Evolutionary conservation across 179 eudicot genomes (phyloP).

Genomic region (Silene coronaria): DNA sequence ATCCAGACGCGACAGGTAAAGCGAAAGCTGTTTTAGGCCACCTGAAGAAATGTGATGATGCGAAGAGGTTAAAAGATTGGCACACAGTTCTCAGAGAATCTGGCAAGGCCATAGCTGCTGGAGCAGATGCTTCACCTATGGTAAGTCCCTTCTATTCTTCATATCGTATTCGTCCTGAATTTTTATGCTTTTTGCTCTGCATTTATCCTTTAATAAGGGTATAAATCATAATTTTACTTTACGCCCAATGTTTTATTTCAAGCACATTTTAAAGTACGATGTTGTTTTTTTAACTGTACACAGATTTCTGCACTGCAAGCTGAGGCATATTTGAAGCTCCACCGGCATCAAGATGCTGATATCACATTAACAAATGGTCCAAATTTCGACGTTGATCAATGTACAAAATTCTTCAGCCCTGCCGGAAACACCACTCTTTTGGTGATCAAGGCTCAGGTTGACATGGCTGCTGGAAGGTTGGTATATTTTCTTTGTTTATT

Average conservation of each 20-base stretch:
- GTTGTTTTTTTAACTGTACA: conserved; percentile 6
- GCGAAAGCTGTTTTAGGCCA: conserved; percentile 41
- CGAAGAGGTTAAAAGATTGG: conserved; percentile 55
- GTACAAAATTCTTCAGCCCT: conserved; percentile 68
- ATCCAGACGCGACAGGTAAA: conserved; percentile 34
- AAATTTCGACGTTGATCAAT: conserved; percentile 49
- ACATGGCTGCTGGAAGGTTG: conserved; percentile 79
- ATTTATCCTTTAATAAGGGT: neutral
- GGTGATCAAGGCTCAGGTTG: conserved; percentile 68
- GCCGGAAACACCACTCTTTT: conserved; percentile 44
- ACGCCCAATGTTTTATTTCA: neutral
- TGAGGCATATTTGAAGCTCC: conserved; percentile 69
- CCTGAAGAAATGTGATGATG: conserved; percentile 45
- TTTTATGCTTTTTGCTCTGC: neutral
- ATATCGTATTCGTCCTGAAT: neutral
- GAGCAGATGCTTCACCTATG: conserved; percentile 74
- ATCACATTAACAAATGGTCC: conserved; percentile 43
- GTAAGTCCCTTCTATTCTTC: conserved; percentile 27
- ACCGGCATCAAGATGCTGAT: conserved; percentile 41
- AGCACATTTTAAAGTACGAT: neutral
- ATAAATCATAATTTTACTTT: neutral
- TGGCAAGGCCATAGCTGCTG: conserved; percentile 40
- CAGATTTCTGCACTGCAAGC: conserved; percentile 45
- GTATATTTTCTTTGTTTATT: conserved; percentile 4
- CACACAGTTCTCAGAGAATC: conserved; percentile 46